Conservation (phyloP, 2,329 filamentous ascomycete genomes). For the Fusarium fracticaudum region DNA sequence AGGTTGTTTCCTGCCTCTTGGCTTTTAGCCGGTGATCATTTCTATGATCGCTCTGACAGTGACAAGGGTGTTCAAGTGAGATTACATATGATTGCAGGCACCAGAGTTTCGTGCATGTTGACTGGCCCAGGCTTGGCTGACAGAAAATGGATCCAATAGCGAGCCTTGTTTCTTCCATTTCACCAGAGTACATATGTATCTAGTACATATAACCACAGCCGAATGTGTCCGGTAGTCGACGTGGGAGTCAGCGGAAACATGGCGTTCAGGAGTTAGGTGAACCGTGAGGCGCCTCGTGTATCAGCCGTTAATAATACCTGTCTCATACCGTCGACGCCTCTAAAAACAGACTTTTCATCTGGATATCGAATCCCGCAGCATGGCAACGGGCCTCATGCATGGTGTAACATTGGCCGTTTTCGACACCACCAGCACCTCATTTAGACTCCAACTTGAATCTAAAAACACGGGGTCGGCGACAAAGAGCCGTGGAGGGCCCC, state of each 20-base stretch:
- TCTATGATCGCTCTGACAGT: conserved; percentile 18
- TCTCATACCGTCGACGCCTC: conserved; percentile 6
- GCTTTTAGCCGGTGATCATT: conserved; percentile 28
- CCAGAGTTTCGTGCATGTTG: conserved; percentile 29
- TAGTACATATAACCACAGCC: not conserved
- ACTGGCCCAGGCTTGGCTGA: conserved; percentile 5
- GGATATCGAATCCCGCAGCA: conserved; percentile 1
- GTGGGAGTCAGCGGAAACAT: conserved; percentile 7
- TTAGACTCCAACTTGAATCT: conserved; percentile 14
- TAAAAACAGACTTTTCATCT: conserved; percentile 8
- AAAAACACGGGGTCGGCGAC: conserved; percentile 34
- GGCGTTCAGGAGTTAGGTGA: conserved; percentile 7
- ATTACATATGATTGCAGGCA: conserved; percentile 9
- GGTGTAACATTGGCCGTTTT: conserved; percentile 24
- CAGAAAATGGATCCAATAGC: not conserved
- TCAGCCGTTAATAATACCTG: conserved; percentile 22
- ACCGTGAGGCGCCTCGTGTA: conserved; percentile 26
- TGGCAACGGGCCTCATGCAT: not conserved
- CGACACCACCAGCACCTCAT: conserved; percentile 7
- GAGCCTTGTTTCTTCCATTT: conserved; percentile 5
- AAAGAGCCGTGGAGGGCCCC: conserved; percentile 28
- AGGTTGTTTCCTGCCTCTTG: conserved; percentile 4
- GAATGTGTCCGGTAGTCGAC: conserved; percentile 4
- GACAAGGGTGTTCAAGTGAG: conserved; percentile 5
- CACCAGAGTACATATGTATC: not conserved